Evolutionary conservation across 176 grass and related monocot species (phyloP).

Genomic region (Cenchrus purpureus): DNA sequence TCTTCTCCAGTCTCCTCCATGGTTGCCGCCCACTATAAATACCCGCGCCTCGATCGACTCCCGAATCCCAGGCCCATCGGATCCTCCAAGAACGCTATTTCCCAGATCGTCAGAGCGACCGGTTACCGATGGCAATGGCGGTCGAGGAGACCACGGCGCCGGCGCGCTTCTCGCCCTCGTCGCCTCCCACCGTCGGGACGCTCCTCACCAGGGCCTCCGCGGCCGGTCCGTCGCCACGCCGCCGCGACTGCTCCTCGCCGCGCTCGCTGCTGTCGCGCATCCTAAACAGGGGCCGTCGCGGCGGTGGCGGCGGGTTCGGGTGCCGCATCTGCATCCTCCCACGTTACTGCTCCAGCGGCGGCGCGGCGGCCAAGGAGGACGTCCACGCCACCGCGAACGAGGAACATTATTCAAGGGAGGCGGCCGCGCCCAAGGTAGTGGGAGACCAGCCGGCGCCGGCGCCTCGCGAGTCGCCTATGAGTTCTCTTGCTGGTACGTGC

Average conservation of each 20-base stretch:
- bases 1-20: not conserved
- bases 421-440: slow-evolving; percentile 4
- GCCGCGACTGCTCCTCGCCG: slow-evolving; percentile 30
- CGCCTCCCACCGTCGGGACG: slow-evolving; percentile 40
- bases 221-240: not conserved
- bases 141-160: not conserved
- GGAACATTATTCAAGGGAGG: not conserved
- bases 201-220: slow-evolving; percentile 24
- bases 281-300: slow-evolving; percentile 32
- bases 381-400: not conserved
- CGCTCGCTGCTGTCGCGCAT: slow-evolving; percentile 56
- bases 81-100: slow-evolving; percentile 10
- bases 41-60: not conserved
- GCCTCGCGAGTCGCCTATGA: slow-evolving; percentile 19
- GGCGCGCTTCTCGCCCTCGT: slow-evolving; percentile 10
- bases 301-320: slow-evolving; percentile 11
- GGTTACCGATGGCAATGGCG: slow-evolving; percentile 5
- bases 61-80: not conserved
- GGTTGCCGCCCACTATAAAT: slow-evolving; percentile 31
- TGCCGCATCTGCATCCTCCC: slow-evolving; percentile 47
- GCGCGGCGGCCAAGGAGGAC: slow-evolving; percentile 18
- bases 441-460: not conserved
- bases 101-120: not conserved
- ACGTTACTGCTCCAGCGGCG: slow-evolving; percentile 36
- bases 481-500: slow-evolving; percentile 21